Base-by-base conservation (phyloP, 495 filamentous ascomycete species). In the Halenospora varia region DNA sequence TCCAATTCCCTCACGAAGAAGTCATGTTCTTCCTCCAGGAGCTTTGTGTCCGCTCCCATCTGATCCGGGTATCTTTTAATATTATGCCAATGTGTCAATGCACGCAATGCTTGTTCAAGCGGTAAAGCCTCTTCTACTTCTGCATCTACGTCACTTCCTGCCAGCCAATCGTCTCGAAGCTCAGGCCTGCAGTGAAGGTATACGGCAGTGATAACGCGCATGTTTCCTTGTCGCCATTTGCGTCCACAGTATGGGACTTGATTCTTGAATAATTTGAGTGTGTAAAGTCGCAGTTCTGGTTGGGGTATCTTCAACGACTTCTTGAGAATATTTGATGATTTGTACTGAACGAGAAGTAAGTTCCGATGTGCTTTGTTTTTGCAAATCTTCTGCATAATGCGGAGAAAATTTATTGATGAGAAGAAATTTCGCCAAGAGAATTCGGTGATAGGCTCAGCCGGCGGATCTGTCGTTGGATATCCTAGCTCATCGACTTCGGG, bases 171-270 rank as follows among this genome's bases (percentile, higher is more conserved):
- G 62, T 98, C 94, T 2, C 95, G 80, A 19, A 98, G 80, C 68
- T 97, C 92, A 0, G 93, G 93, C 2, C 89, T 80, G 68, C 92
- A 96, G 72, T 96, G 89, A 25, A 98, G 75, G 64, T 96, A 98
- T 2, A 97, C 88, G 18, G 91, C 92, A 0, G 94, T 98, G 68
- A 98, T 98, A 62, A 97, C 92, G 51, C 92, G 87, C 94, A 98
- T 98, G 69, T 98, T 97, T 53, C 85, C 84, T 75, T 98, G 94
- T 17, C 94, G 85, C 94, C 94, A 98, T 73, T 98, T 98, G 13
- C 94, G 85, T 18, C 94, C 93, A 70, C 94, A 97, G 74, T 95
- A 98, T 13, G 94, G 94, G 1, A 97, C 94, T 67, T 97, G 95
- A 55, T 88, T 90, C 71, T 98, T 98, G 84, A 97, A 96, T 0